Evolutionary conservation across 768 basidiomycete genomes (phyloP).

Genomic region (Hebeloma cylindrosporum): DNA sequence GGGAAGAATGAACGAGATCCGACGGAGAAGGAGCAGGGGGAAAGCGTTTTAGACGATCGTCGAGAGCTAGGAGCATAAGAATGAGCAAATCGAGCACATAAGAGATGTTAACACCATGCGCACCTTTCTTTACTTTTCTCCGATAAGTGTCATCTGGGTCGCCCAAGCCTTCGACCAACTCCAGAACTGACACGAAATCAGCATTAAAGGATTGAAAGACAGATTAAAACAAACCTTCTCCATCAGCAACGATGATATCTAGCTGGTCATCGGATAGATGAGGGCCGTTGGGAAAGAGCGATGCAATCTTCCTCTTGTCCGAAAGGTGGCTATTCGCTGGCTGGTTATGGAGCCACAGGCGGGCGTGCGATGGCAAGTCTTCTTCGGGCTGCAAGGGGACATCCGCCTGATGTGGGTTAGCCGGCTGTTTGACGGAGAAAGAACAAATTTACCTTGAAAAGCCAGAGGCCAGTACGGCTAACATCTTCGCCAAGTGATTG

Average conservation of each 20-base stretch:
- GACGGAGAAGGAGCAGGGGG: constrained; percentile 8
- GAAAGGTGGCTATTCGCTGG: neutral
- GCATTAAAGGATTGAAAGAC: constrained; percentile 2
- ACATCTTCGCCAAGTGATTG: constrained; percentile 4
- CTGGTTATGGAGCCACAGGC: constrained; percentile 17
- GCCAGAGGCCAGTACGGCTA: constrained; percentile 10
- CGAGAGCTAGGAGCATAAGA: constrained; percentile 3
- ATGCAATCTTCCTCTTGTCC: neutral
- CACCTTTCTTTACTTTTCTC: constrained; percentile 14
- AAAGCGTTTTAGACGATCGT: neutral
- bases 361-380: constrained; percentile 11
- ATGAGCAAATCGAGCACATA: constrained; percentile 7
- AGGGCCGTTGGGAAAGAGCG: constrained; percentile 8
- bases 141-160: constrained; percentile 9
- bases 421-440: constrained; percentile 10
- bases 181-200: constrained; percentile 9
- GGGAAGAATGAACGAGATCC: constrained; percentile 1
- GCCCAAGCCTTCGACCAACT: constrained; percentile 10
- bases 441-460: constrained; percentile 18
- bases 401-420: constrained; percentile 18
- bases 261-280: constrained; percentile 1
- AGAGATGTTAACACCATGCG: constrained; percentile 1
- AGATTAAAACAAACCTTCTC: neutral
- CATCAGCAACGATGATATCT: constrained; percentile 13
- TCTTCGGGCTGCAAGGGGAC: constrained; percentile 11